Conservation (phyloP, 2,329 filamentous ascomycete species). For the Cyphellophora europaea region DNA sequence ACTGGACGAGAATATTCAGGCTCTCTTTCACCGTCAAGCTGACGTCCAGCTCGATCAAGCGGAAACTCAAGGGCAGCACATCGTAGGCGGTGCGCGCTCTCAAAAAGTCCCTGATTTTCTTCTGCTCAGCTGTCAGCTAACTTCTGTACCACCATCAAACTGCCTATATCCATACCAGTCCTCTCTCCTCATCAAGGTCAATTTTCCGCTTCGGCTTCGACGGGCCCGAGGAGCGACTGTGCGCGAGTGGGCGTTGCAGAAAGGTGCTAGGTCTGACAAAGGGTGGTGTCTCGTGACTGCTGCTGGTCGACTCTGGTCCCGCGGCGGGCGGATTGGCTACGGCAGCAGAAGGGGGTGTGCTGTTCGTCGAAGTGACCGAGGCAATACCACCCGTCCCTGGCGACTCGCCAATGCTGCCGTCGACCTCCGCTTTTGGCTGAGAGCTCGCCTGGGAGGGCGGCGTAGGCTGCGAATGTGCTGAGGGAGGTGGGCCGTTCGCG, state of each 20-base stretch:
- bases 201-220: constrained; percentile 33
- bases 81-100: constrained; percentile 96
- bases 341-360: too few relatives aligned
- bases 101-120: constrained; percentile 88
- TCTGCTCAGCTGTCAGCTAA: constrained; percentile 41
- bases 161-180: constrained; percentile 33
- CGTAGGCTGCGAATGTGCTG: too few relatives aligned
- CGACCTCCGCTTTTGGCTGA: too few relatives aligned
- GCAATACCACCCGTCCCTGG: too few relatives aligned
- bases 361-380: too few relatives aligned
- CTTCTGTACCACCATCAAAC: constrained; percentile 1
- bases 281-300: too few relatives aligned
- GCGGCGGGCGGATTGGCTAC: too few relatives aligned
- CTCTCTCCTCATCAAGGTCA: constrained; percentile 40
- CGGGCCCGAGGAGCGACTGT: constrained; percentile 27
- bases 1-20: constrained; percentile 87
- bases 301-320: too few relatives aligned
- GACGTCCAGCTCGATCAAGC: constrained; percentile 91
- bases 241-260: constrained; percentile 23
- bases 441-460: too few relatives aligned
- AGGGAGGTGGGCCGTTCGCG: too few relatives aligned
- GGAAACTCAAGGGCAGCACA: constrained; percentile 89
- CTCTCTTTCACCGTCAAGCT: constrained; percentile 94
- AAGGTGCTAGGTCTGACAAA: background rate
- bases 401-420: too few relatives aligned